Conservation (phyloP, 2,329 filamentous ascomycete species). For the Botryotinia globosa region DNA sequence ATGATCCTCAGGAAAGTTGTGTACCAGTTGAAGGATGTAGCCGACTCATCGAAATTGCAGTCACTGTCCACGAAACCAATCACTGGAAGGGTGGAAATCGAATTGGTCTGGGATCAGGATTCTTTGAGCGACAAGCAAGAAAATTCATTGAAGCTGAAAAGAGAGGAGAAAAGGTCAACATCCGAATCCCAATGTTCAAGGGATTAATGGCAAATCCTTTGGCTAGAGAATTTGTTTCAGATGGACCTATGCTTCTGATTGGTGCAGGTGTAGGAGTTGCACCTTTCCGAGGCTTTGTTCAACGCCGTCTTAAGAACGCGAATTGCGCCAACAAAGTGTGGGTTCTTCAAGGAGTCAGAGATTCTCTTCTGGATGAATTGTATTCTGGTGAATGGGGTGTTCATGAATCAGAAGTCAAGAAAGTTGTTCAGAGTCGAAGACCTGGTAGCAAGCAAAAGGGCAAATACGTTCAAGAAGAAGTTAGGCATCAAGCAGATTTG, state of each 20-base stretch:
- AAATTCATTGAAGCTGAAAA: constrained; percentile 67
- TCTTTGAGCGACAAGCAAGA: constrained; percentile 81
- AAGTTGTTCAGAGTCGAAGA: constrained; percentile 71
- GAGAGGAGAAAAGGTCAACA: constrained; percentile 56
- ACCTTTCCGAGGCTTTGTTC: constrained; percentile 95
- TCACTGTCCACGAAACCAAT: constrained; percentile 83
- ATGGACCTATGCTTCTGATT: constrained; percentile 96
- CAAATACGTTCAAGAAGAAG: constrained; percentile 95
- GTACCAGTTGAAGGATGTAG: constrained; percentile 49
- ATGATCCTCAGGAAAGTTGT: constrained; percentile 74
- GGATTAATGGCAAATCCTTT: constrained; percentile 97
- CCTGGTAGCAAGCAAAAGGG: constrained; percentile 57
- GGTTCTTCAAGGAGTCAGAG: constrained; percentile 92
- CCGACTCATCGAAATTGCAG: constrained; percentile 91
- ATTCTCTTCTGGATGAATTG: constrained; percentile 90
- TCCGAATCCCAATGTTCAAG: constrained; percentile 95
- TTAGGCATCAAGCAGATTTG: constrained; percentile 85
- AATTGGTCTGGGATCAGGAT: constrained; percentile 87
- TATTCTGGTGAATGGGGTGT: constrained; percentile 97
- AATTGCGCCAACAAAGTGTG: constrained; percentile 98
- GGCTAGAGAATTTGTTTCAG: constrained; percentile 83
- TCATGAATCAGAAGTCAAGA: constrained; percentile 82
- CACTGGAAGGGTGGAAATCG: constrained; percentile 73
- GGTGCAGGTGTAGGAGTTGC: constrained; percentile 96
- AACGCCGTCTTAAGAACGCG: constrained; percentile 87